Percentiles rank a stretch among this genome's conserved stretches.
phyloP scores from a whole-genome alignment of 345 rosid genomes.

The Salix koriyanagi region DNA sequence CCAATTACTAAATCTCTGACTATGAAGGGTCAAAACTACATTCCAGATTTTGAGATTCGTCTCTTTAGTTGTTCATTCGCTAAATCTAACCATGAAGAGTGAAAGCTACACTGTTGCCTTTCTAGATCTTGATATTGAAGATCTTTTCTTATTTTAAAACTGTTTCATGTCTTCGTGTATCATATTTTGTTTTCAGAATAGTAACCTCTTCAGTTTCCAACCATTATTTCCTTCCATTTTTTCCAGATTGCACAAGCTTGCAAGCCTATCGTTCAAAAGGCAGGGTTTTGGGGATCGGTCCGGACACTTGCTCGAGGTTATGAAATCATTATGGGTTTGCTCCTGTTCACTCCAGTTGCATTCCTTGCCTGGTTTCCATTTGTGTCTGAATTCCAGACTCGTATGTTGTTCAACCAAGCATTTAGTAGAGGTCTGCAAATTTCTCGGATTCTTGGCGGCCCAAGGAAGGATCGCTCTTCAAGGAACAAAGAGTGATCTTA shows the following conservation, averaged over 20 bases:
- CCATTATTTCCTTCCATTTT: not conserved
- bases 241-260: conserved; percentile 92
- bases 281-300: conserved; percentile 92
- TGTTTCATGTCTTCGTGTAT: too few relatives aligned
- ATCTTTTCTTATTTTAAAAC: too few relatives aligned
- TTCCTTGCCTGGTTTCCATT: conserved; percentile 99
- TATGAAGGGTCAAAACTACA: not conserved
- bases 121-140: too few relatives aligned
- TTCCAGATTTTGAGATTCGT: too few relatives aligned
- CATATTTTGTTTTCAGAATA: not conserved
- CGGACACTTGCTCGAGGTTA: conserved; percentile 91
- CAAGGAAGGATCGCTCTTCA: conserved; percentile 71
- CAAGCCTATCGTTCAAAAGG: conserved; percentile 60
- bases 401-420: conserved; percentile 99
- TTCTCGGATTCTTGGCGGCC: conserved; percentile 97
- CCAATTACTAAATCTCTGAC: not conserved
- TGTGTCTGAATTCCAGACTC: conserved; percentile 96
- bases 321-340: conserved; percentile 88
- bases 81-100: too few relatives aligned
- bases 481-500: conserved; percentile 57
- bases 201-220: not conserved
- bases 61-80: not conserved
- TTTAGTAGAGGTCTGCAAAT: conserved; percentile 99
- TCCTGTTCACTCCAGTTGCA: conserved; percentile 93
- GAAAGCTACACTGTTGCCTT: not conserved